Conservation (phyloP, 257 asterid species). For the Petrea volubilis region DNA sequence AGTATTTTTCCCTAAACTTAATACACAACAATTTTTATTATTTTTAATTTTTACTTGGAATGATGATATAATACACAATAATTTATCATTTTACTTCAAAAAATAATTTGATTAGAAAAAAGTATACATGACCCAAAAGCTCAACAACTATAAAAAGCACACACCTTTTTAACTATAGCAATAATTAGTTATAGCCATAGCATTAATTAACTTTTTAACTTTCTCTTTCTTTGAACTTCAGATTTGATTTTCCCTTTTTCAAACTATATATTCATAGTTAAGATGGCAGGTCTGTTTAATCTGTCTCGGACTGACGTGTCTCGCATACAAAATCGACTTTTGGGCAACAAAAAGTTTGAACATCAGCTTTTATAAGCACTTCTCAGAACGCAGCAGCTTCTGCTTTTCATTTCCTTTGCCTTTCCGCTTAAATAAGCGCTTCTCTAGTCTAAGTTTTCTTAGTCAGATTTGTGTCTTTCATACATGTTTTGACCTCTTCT, state of each 20-base stretch:
- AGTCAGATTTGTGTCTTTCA: constrained; percentile 4
- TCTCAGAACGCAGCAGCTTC: neutral
- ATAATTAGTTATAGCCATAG: neutral
- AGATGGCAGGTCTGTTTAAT: neutral
- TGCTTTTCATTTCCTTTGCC: constrained; percentile 7
- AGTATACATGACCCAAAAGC: no score
- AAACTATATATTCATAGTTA: neutral
- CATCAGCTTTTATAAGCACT: neutral
- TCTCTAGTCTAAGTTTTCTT: constrained; percentile 13
- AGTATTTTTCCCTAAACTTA: no score
- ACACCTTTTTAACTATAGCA: no score
- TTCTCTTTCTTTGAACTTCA: neutral
- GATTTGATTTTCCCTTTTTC: neutral
- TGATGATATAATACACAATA: no score
- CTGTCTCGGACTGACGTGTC: constrained; percentile 10
- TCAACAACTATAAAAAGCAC: no score
- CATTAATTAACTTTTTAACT: neutral
- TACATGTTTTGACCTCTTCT: neutral
- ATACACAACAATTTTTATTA: no score
- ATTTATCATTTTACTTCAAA: no score
- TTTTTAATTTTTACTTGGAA: no score
- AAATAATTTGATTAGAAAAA: no score
- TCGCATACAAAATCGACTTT: constrained; percentile 25
- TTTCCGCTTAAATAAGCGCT: neutral
- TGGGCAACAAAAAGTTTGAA: neutral